These are phyloP conservation scores for Pleurotus eryngii DNA, from an alignment of 768 basidiomycete genomes.

Conservation along the genomic window DNA sequence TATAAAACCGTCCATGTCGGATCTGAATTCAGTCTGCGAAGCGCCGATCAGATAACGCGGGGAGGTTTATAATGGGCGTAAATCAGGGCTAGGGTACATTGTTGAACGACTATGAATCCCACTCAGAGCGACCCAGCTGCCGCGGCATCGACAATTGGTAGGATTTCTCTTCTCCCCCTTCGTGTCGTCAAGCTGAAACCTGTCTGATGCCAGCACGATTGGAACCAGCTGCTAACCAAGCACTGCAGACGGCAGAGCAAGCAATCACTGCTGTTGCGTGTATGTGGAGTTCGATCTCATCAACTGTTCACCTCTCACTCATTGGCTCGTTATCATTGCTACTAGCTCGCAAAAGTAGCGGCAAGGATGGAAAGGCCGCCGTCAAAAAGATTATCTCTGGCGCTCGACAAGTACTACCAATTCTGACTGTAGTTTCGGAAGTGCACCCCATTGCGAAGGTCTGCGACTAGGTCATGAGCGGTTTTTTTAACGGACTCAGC, in stretches of 20 bases:
- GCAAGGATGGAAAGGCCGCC: constrained; percentile 3
- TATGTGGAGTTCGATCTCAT: neutral
- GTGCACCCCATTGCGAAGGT: neutral
- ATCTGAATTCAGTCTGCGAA: too few species aligned
- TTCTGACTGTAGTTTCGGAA: neutral
- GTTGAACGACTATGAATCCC: too few species aligned
- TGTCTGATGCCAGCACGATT: neutral
- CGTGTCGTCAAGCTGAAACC: too few species aligned
- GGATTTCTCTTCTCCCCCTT: neutral
- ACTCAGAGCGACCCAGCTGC: neutral
- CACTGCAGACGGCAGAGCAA: neutral
- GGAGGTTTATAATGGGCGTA: too few species aligned
- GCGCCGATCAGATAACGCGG: too few species aligned
- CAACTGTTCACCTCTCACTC: neutral
- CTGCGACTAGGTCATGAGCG: too few species aligned
- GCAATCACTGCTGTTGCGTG: constrained; percentile 4
- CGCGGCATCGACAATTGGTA: neutral
- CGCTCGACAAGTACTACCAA: neutral
- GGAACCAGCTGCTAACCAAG: neutral
- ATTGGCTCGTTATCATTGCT: neutral
- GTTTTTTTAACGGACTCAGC: too few species aligned
- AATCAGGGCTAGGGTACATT: too few species aligned
- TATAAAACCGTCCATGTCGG: too few species aligned
- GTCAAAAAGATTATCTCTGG: constrained; percentile 3
- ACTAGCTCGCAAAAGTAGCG: constrained; percentile 2